These are phyloP conservation scores for Casuarina equisetifolia DNA, from an alignment of 306 rosid genomes.

Conservation along the genomic window DNA sequence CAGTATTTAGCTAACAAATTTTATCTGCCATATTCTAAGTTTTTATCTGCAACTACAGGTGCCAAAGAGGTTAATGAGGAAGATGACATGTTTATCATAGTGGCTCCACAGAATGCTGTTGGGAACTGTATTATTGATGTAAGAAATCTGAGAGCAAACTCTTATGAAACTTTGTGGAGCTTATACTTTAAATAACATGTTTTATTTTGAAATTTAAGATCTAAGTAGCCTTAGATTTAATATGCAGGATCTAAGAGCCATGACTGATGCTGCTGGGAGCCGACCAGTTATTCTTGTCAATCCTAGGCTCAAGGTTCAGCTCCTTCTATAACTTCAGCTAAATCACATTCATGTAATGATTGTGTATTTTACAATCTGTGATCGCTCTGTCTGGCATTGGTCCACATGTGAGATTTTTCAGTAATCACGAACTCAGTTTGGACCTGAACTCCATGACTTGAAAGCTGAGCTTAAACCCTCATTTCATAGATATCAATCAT, in stretches of 20 bases:
- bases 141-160: conserved; percentile 34
- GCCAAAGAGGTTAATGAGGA: conserved; percentile 80
- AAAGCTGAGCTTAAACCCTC: not conserved
- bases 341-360: conserved; percentile 23
- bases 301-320: conserved; percentile 78
- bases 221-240: conserved; percentile 32
- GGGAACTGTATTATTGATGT: conserved; percentile 96
- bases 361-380: conserved; percentile 5
- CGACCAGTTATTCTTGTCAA: conserved; percentile 84
- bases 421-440: not conserved
- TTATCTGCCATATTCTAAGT: conserved; percentile 1
- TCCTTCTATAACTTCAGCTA: conserved; percentile 18
- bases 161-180: conserved; percentile 18
- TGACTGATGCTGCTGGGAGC: conserved; percentile 86
- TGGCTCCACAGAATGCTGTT: conserved; percentile 98
- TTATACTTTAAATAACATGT: conserved; percentile 14
- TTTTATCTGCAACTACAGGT: conserved; percentile 56
- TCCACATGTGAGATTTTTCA: not conserved
- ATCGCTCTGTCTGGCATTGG: not conserved
- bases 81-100: conserved; percentile 87
- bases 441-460: not conserved
- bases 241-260: conserved; percentile 79
- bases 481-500: not conserved
- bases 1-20: not conserved
- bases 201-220: conserved; percentile 16